These are phyloP conservation scores for Chamaenerion angustifolium DNA, from an alignment of 345 rosid species.

Conservation along the genomic window DNA sequence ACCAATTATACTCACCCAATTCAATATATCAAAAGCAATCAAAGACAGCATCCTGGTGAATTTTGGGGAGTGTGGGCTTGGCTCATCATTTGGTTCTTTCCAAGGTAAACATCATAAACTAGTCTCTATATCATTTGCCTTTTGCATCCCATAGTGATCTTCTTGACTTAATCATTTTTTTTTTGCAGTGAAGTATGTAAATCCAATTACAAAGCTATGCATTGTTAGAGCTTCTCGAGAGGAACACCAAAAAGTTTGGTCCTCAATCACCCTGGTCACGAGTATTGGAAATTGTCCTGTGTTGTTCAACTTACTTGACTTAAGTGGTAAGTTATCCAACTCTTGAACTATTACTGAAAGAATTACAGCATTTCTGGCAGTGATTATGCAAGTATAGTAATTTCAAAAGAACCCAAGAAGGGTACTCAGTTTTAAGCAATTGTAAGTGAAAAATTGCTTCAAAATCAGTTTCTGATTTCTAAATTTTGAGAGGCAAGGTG, in stretches of 20 bases:
- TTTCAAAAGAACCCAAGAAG: too few relatives aligned
- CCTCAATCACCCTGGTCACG: conserved; percentile 58
- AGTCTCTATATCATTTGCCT: too few relatives aligned
- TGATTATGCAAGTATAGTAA: too few relatives aligned
- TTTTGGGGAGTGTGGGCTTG: conserved; percentile 70
- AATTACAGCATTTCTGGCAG: too few relatives aligned
- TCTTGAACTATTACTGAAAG: too few relatives aligned
- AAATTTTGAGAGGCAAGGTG: too few relatives aligned
- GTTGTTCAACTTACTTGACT: conserved; percentile 50
- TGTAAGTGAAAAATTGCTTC: too few relatives aligned
- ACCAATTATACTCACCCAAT: conserved; percentile 52
- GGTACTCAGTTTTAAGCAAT: too few relatives aligned
- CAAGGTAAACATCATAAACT: conserved; percentile 20
- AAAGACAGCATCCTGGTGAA: conserved; percentile 52
- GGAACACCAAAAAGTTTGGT: conserved; percentile 60
- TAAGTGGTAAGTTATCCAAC: conserved; percentile 36
- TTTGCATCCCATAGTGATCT: too few relatives aligned
- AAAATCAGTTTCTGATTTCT: too few relatives aligned
- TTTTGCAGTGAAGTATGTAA: conserved; percentile 55
- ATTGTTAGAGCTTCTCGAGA: conserved; percentile 66
- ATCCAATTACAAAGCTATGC: conserved; percentile 57
- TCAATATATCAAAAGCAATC: conserved; percentile 46
- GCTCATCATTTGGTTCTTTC: conserved; percentile 51
- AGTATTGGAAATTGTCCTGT: conserved; percentile 51
- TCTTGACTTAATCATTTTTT: not conserved